Evolutionary conservation across 2,329 filamentous ascomycete species (phyloP), one percentile per base, ranked within the genome.

Genomic region (Claviceps sp.): DNA sequence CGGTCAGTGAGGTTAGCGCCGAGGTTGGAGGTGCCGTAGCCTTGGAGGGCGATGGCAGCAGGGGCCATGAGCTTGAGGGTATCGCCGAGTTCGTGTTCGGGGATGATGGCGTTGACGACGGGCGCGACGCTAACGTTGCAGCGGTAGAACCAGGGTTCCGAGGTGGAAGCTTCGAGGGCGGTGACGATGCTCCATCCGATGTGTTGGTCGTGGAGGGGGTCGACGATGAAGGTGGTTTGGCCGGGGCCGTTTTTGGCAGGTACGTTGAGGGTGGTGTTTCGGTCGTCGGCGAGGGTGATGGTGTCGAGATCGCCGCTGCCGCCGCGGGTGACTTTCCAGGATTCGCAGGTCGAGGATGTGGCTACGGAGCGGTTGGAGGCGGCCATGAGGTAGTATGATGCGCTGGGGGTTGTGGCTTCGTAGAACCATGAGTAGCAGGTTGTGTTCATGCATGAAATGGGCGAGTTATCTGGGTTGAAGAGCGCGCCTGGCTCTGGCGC

Each of bases 11-110:
- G 55, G 53, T 58, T 59, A 49, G 34, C 58, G 50, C 57, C 62
- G 11, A 58, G 55, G 5, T 46, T 17, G 2, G 61, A 59, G 1
- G 57, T 56, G 34, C 60, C 60, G 53, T 69, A 72, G 5, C 70
- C 71, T 39, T 69, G 64, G 5, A 72, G 64, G 0, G 70, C 70
- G 16, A 73, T 72, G 1, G 67, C 64, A 1, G 61, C 57, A 5
- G 66, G 60, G 0, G 68, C 66, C 24, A 68, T 58, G 16, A 56
- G 55, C 1, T 65, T 64, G 51, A 72, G 62, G 19, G 63, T 55
- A 44, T 60, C 56, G 37, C 68, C 66, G 17, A 72, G 60, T 1
- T 57, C 51, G 49, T 71, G 66, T 49, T 68, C 66, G 8, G 63
- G 65, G 52, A 64, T 59, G 1, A 64, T 59, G 2, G 67, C 71